Evolutionary conservation across 108 stramenopile species (phyloP).

Genomic region (Fragilaria crotonensis): DNA sequence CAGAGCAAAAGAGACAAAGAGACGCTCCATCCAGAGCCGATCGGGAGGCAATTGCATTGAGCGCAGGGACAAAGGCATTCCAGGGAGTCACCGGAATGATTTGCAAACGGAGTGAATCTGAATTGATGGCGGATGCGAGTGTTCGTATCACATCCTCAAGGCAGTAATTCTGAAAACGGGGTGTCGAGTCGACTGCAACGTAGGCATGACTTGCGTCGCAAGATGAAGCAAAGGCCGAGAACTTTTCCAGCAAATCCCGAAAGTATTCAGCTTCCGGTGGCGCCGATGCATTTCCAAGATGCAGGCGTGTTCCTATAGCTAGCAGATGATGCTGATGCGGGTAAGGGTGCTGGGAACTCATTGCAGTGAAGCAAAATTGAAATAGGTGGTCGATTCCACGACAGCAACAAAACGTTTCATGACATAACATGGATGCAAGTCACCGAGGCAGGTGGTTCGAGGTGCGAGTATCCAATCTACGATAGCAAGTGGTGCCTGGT

Average conservation of each 20-base stretch:
- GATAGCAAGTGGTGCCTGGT: too few species aligned
- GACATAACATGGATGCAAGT: too few species aligned
- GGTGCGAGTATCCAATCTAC: too few species aligned
- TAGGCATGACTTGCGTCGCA: slow-evolving; percentile 17
- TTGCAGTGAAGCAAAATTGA: too few species aligned
- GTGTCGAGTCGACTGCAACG: slow-evolving; percentile 64
- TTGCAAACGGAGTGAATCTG: slow-evolving; percentile 7
- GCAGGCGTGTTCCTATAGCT: slow-evolving; percentile 70
- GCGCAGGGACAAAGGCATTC: slow-evolving; percentile 86
- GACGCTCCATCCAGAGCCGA: slow-evolving; percentile 29
- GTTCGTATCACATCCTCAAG: slow-evolving; percentile 36
- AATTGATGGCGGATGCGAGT: neutral
- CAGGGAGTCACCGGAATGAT: slow-evolving; percentile 85
- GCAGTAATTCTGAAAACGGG: slow-evolving; percentile 50
- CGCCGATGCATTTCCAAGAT: slow-evolving; percentile 50
- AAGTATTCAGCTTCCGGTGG: slow-evolving; percentile 25
- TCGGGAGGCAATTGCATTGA: slow-evolving; percentile 73
- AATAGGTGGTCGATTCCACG: too few species aligned
- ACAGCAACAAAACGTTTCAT: too few species aligned
- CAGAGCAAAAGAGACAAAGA: slow-evolving; percentile 56
- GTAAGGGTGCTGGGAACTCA: too few species aligned
- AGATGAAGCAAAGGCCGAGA: slow-evolving; percentile 16
- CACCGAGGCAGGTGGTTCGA: too few species aligned
- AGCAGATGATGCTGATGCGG: too few species aligned
- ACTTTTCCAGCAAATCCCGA: slow-evolving; percentile 18